These are phyloP conservation scores for Colletotrichum euphorbiae DNA, from an alignment of 2,329 filamentous ascomycete genomes.

Conservation along the genomic window DNA sequence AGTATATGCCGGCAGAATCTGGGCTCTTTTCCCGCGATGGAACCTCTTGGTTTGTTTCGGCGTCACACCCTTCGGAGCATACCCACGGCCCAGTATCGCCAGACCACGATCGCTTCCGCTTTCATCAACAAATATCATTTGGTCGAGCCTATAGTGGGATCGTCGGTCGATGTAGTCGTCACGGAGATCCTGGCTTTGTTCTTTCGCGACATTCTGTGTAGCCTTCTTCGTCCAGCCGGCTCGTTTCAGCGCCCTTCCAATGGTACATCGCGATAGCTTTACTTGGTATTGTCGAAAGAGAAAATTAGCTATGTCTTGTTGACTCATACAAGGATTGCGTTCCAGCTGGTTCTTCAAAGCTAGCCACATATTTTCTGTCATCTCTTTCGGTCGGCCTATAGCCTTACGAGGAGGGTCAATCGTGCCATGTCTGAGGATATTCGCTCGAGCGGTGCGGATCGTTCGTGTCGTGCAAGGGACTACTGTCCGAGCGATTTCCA, in stretches of 20 bases:
- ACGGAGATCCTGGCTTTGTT: conserved; percentile 17
- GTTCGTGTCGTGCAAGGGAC: neutral
- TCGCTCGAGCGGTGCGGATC: conserved; percentile 6
- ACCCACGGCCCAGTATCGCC: conserved; percentile 18
- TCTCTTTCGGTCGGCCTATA: conserved; percentile 25
- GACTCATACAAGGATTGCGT: conserved; percentile 30
- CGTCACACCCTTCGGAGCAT: conserved; percentile 31
- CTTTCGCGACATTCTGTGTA: conserved; percentile 31
- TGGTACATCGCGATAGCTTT: conserved; percentile 26
- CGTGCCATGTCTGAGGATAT: conserved; percentile 19
- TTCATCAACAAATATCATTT: conserved; percentile 37
- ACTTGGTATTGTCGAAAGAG: conserved; percentile 32
- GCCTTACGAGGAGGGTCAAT: conserved; percentile 17
- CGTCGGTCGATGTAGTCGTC: conserved; percentile 25
- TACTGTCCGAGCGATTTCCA: neutral
- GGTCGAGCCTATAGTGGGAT: conserved; percentile 8
- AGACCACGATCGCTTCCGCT: conserved; percentile 32
- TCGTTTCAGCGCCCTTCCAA: conserved; percentile 28
- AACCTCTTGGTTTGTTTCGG: conserved; percentile 27
- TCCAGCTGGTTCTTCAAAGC: conserved; percentile 31
- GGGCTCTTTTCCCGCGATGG: conserved; percentile 28
- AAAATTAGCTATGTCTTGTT: conserved; percentile 35
- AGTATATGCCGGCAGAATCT: conserved; percentile 30
- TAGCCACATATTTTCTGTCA: conserved; percentile 41
- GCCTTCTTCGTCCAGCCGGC: conserved; percentile 34